Conservation (phyloP, 176 grass and related monocot genomes). For the Tuctoria greenei region DNA sequence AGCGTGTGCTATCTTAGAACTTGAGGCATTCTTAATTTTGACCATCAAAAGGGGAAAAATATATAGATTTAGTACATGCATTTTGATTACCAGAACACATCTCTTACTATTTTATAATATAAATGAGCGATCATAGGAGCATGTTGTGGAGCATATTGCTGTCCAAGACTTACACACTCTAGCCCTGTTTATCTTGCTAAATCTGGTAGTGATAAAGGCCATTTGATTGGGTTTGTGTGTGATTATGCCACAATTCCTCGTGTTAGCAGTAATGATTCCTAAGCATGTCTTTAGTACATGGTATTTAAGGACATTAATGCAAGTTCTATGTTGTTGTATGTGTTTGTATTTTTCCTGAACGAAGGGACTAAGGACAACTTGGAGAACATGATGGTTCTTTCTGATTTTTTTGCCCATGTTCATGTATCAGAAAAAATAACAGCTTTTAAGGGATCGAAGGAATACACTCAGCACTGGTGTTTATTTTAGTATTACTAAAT, state of each 20-base stretch:
- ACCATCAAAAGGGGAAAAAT: not conserved
- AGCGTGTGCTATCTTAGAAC: not conserved
- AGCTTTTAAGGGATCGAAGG: not conserved
- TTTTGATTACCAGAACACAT: not conserved
- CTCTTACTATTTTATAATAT: not conserved
- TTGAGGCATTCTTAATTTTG: not conserved
- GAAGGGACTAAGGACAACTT: not conserved
- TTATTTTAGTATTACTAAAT: slow-evolving; percentile 10
- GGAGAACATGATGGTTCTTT: slow-evolving; percentile 14
- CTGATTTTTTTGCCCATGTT: slow-evolving; percentile 5
- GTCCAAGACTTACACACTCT: not conserved
- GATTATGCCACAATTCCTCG: not conserved
- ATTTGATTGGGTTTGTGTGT: not conserved
- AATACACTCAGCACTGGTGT: not conserved
- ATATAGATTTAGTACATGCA: not conserved
- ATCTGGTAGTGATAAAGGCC: not conserved
- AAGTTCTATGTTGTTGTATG: slow-evolving; percentile 2
- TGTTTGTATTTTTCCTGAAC: slow-evolving; percentile 4
- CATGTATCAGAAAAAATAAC: slow-evolving; percentile 23
- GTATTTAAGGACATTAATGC: not conserved
- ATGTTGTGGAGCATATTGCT: not conserved
- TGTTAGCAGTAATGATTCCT: not conserved
- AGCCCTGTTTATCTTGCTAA: too few species aligned
- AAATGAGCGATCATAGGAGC: not conserved
- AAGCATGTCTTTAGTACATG: slow-evolving; percentile 3